Evolutionary conservation across 176 grass and related monocot species (phyloP).

Genomic region (Alloteropsis semialata): DNA sequence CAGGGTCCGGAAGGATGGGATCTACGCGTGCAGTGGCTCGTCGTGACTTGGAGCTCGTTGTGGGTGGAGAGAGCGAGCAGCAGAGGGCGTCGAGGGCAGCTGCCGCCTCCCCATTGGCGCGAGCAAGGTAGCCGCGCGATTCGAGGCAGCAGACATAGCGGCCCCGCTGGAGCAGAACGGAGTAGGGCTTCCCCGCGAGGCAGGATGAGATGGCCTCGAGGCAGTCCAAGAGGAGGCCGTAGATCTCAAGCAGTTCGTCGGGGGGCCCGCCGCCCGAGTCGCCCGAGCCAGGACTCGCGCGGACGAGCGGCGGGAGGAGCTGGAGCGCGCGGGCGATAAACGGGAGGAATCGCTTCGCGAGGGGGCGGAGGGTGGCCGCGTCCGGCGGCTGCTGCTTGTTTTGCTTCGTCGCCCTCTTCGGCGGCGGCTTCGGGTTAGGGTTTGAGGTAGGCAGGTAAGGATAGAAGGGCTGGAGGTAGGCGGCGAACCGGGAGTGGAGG

Average conservation of each 20-base stretch:
- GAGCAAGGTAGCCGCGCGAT: constrained; percentile 44
- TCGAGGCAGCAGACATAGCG: constrained; percentile 55
- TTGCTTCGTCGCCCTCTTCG: constrained; percentile 44
- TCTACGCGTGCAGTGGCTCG: constrained; percentile 26
- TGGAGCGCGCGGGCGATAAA: constrained; percentile 70
- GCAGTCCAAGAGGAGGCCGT: constrained; percentile 61
- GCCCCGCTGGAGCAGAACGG: constrained; percentile 60
- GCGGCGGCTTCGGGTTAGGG: constrained; percentile 36
- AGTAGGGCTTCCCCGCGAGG: constrained; percentile 79
- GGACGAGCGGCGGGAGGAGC: constrained; percentile 57
- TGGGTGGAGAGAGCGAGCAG: constrained; percentile 32
- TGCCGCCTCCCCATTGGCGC: constrained; percentile 52
- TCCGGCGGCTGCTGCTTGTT: constrained; percentile 32
- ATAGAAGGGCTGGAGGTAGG: constrained; percentile 65
- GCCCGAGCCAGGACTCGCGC: constrained; percentile 23
- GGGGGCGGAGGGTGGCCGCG: constrained; percentile 29
- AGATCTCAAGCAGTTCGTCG: constrained; percentile 56
- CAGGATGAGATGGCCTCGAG: constrained; percentile 52
- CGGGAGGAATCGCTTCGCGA: constrained; percentile 69
- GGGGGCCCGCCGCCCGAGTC: background rate
- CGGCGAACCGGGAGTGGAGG: constrained; percentile 54
- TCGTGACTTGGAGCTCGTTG: constrained; percentile 26
- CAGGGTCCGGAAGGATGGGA: constrained; percentile 42
- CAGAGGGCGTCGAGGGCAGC: constrained; percentile 53
- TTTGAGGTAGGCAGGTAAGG: constrained; percentile 39